A percentile compares a stretch with the other conserved stretches of the same genome.
These are phyloP conservation scores for Leccinum pachyderme DNA, from an alignment of 1,284 basidiomycete genomes.

Conservation along the genomic window DNA sequence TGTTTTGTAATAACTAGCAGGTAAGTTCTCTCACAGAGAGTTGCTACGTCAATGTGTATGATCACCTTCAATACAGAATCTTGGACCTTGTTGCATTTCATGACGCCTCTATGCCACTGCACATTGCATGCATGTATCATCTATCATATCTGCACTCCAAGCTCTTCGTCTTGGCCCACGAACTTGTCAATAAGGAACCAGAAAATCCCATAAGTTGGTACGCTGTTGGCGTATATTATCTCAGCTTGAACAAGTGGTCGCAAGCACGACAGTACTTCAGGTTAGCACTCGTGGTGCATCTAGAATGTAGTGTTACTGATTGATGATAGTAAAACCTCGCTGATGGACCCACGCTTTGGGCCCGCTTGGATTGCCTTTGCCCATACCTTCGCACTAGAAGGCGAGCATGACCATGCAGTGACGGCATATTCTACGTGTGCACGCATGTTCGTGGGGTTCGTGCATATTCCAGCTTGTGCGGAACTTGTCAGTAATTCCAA, in stretches of 20 bases:
- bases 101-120: conserved; percentile 84
- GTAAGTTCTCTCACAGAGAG: conserved; percentile 38
- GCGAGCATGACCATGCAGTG: conserved; percentile 97
- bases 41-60: background rate
- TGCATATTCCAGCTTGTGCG: conserved; percentile 5
- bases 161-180: conserved; percentile 94
- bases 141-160: conserved; percentile 87
- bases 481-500: conserved; percentile 6
- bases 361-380: conserved; percentile 98
- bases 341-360: conserved; percentile 96
- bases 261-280: conserved; percentile 92
- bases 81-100: conserved; percentile 80
- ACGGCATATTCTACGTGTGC: conserved; percentile 97
- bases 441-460: conserved; percentile 89
- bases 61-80: conserved; percentile 54
- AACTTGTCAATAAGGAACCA: conserved; percentile 91
- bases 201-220: conserved; percentile 96
- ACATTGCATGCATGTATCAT: conserved; percentile 97
- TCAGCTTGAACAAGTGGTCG: conserved; percentile 80
- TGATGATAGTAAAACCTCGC: conserved; percentile 77
- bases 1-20: conserved; percentile 87
- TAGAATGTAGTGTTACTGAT: conserved; percentile 1
- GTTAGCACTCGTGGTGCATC: conserved; percentile 39
- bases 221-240: conserved; percentile 97
- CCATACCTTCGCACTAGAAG: conserved; percentile 95